phyloP scores from a whole-genome alignment of 495 filamentous ascomycete species.

The Aspergillus hancockii region DNA sequence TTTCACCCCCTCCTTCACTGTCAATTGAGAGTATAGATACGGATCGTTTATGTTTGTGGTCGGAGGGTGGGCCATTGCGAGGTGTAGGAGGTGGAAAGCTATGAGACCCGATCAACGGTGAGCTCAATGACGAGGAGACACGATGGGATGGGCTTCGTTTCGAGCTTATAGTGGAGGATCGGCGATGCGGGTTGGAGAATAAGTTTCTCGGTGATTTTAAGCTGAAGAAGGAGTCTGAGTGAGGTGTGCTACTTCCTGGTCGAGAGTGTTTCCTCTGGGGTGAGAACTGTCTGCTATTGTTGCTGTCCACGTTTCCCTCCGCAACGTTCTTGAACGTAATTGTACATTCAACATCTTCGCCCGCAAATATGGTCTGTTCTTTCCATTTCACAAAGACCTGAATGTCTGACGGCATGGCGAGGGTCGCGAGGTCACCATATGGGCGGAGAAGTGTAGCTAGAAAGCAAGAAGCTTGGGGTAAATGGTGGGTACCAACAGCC shows the following conservation, averaged over 20 bases:
- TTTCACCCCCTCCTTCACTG: conserved; percentile 52
- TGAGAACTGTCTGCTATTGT: conserved; percentile 36
- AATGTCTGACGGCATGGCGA: conserved; percentile 65
- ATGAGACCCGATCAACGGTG: conserved; percentile 42
- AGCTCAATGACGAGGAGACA: conserved; percentile 46
- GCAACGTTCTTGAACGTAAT: conserved; percentile 95
- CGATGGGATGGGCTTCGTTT: conserved; percentile 42
- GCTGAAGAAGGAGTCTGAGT: conserved; percentile 45
- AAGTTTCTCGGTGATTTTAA: conserved; percentile 41
- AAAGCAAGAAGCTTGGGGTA: conserved; percentile 23
- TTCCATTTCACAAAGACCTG: conserved; percentile 94
- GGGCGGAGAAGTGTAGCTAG: conserved; percentile 26
- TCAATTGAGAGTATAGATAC: conserved; percentile 95
- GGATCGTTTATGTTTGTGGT: conserved; percentile 68
- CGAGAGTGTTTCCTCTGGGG: conserved; percentile 50
- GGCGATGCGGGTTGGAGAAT: conserved; percentile 39
- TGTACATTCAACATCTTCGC: conserved; percentile 88
- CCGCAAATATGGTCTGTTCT: conserved; percentile 88
- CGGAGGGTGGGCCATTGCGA: conserved; percentile 33
- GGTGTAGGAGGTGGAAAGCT: conserved; percentile 51
- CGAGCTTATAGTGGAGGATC: conserved; percentile 38
- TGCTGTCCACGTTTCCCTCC: conserved; percentile 32
- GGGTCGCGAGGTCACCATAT: conserved; percentile 37
- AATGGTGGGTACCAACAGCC: conserved; percentile 24
- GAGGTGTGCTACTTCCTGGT: conserved; percentile 38